Conservation (phyloP, 305 asterid genomes). For the Solanum hybrid region DNA sequence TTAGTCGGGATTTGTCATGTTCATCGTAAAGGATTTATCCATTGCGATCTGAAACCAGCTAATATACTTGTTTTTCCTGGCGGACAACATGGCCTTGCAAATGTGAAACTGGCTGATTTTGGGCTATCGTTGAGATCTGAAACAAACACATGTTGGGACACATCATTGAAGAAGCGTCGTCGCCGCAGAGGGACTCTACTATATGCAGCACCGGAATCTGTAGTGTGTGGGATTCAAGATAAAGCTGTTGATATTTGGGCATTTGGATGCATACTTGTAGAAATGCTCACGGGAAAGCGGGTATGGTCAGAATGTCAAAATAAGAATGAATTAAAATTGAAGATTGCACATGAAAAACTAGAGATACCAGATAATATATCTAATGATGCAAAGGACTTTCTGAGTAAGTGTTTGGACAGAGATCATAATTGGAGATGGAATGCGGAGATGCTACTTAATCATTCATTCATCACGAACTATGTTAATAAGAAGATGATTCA, state of each 20-base stretch:
- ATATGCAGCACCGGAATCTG: not conserved
- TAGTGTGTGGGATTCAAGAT: not conserved
- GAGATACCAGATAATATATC: not conserved
- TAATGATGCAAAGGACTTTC: not conserved
- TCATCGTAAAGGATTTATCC: slow-evolving; percentile 1
- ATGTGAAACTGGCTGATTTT: slow-evolving; percentile 5
- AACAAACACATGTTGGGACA: not conserved
- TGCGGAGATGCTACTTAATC: not conserved
- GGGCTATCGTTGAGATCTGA: not conserved
- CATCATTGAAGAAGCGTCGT: not conserved
- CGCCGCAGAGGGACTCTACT: not conserved
- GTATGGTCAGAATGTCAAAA: not conserved
- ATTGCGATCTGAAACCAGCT: slow-evolving; percentile 6
- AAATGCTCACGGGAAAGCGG: slow-evolving; percentile 6
- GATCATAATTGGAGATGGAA: not conserved
- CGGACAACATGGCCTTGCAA: not conserved
- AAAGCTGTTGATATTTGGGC: slow-evolving; percentile 4
- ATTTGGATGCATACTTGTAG: not conserved
- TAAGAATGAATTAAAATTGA: not conserved
- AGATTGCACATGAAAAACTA: not conserved
- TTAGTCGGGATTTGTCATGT: not conserved
- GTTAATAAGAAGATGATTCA: not conserved
- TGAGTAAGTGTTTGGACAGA: not conserved
- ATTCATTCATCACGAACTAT: not conserved
- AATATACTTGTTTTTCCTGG: slow-evolving; percentile 4